Percentiles rank a stretch among this genome's conserved stretches.
Conservation (phyloP, 352 stramenopile species). For the Globisporangium iwayamae region DNA sequence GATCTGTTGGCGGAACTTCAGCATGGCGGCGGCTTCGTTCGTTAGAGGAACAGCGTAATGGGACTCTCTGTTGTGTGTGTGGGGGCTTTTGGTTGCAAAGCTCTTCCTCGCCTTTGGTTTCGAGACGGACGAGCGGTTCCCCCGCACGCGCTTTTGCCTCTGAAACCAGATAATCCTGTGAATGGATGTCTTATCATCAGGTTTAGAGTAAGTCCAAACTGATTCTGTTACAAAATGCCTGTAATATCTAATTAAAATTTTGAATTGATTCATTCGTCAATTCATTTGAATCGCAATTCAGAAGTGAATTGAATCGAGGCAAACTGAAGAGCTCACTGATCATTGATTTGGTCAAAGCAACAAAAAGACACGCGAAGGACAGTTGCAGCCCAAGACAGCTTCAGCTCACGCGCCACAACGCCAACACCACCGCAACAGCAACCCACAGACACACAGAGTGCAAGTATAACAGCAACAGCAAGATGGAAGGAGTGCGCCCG, state of each 20-base stretch:
- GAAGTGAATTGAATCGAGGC: neutral
- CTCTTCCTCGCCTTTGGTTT: slow-evolving; percentile 26
- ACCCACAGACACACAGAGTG: neutral
- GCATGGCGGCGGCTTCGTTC: slow-evolving; percentile 37
- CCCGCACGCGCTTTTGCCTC: slow-evolving; percentile 3
- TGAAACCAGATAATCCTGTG: neutral
- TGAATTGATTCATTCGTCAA: neutral
- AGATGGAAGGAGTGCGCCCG: slow-evolving; percentile 35
- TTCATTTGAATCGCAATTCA: slow-evolving; percentile 1
- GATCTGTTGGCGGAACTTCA: slow-evolving; percentile 76
- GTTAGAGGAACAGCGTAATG: slow-evolving; percentile 7
- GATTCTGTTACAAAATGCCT: neutral
- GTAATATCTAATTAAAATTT: neutral
- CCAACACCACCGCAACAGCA: neutral
- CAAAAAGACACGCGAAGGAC: slow-evolving; percentile 6
- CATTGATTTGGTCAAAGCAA: neutral
- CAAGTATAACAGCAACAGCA: neutral
- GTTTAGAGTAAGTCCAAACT: neutral
- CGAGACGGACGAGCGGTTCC: slow-evolving; percentile 1
- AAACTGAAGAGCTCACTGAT: neutral
- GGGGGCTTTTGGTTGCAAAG: neutral
- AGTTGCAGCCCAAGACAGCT: neutral
- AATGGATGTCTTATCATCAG: neutral
- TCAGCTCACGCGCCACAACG: neutral
- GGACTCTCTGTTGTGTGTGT: slow-evolving; percentile 4